Evolutionary conservation across 352 stramenopile genomes (phyloP), one percentile per base, ranked within the genome.

Genomic region (Paralagenidium karlingii): DNA sequence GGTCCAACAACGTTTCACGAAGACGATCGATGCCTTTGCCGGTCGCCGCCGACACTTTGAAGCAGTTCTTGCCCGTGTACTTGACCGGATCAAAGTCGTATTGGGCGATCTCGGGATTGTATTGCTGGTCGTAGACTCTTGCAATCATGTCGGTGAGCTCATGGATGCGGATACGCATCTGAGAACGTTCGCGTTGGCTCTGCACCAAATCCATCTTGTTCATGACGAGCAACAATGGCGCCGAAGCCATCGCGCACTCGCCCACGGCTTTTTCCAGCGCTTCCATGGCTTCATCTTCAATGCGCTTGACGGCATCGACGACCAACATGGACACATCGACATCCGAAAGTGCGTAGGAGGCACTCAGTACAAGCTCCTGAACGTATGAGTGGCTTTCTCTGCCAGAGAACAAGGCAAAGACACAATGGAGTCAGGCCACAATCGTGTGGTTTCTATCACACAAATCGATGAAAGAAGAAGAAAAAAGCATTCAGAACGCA

Each of bases 251-350:
- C 16, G 77, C 77, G 9, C 74, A 88, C 26, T 71, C 78, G 8
- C 61, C 85, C 40, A 87, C 55, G 32, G 88, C 71, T 52, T 88
- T 86, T 40, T 78, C 58, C 28, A 91, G 48, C 18, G 77, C 74
- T 18, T 88, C 62, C 29, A 91, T 44, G n/a, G 77, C 71, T 13
- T 69, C 42, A 2, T 88, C 71, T 37, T 91, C 77, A 3, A 91
- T 55, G 8, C 77, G 69, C 51, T 91, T 91, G 8, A 89, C 78
- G 0, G 78, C 71, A 44, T 92, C 78, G 5, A 92, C 71, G 0
- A 92, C 60, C 12, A 92, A 54, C 56, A 92, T 63, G n/a, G 75
- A 85, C 47, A 92, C 49, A 51, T 92, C 78, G n/a, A 89, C 73
- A 25, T 85, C 63, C 22, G 38, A 26, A 20, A 92, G 50, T 1